phyloP scores from a whole-genome alignment of 1,139 yeast genomes.

The Debaryomyces fabryi region DNA sequence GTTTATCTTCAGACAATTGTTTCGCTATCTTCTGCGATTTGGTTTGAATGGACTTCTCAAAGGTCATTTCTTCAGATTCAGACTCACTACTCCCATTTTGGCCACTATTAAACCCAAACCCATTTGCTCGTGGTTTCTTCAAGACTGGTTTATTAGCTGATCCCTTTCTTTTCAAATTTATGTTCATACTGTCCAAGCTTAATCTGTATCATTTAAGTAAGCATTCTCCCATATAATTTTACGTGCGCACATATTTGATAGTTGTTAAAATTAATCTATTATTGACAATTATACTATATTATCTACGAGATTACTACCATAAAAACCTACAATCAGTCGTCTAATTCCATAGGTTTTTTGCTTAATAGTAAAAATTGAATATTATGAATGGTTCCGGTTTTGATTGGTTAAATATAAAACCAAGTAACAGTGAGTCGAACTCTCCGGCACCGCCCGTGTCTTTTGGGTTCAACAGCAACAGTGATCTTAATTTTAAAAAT shows the following conservation, averaged over 20 bases:
- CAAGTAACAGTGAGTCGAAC: constrained; percentile 13
- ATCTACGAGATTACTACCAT: neutral
- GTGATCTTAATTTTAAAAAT: constrained; percentile 3
- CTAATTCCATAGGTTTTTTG: neutral
- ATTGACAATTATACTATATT: neutral
- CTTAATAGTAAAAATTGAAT: neutral
- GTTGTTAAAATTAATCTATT: neutral
- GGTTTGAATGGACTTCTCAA: constrained; percentile 11
- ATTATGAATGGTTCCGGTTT: constrained; percentile 21
- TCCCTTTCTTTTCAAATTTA: constrained; percentile 14
- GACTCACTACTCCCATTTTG: constrained; percentile 7
- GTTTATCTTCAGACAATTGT: constrained; percentile 4
- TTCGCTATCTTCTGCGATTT: constrained; percentile 12
- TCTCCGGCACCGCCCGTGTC: constrained; percentile 29
- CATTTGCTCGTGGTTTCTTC: constrained; percentile 7
- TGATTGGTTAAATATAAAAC: constrained; percentile 28
- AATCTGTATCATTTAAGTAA: neutral
- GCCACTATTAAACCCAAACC: neutral
- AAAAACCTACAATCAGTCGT: neutral
- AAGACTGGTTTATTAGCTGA: neutral
- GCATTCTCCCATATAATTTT: neutral
- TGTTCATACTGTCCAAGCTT: constrained; percentile 11
- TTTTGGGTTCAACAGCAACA: constrained; percentile 18
- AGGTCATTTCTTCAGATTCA: constrained; percentile 12
- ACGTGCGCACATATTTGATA: constrained; percentile 7